Conservation (phyloP, 495 filamentous ascomycete genomes). For the Daldinia vernicosa region DNA sequence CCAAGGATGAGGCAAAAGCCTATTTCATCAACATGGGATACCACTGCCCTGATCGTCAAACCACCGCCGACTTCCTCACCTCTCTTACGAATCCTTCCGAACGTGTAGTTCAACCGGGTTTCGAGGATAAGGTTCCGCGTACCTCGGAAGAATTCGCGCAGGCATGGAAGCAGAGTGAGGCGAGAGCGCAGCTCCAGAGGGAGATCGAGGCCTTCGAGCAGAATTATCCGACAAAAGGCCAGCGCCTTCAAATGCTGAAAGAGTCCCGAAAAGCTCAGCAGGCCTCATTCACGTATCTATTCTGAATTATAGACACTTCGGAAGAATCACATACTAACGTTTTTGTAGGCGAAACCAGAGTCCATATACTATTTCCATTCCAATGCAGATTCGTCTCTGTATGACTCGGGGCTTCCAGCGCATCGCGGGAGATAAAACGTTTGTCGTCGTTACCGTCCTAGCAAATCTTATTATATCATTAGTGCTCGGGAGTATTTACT, state of each 20-base stretch:
- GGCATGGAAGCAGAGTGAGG: constrained; percentile 48
- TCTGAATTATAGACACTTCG: neutral
- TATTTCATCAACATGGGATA: constrained; percentile 71
- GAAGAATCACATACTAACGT: neutral
- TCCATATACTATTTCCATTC: constrained; percentile 65
- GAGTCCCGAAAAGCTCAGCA: constrained; percentile 48
- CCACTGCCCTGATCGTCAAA: constrained; percentile 70
- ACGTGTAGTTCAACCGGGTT: constrained; percentile 69
- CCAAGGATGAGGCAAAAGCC: constrained; percentile 58
- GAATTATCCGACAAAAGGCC: constrained; percentile 60
- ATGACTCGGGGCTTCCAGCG: constrained; percentile 60
- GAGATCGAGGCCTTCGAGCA: constrained; percentile 70
- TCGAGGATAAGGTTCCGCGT: constrained; percentile 69
- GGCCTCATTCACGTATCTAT: constrained; percentile 36
- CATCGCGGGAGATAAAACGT: constrained; percentile 66
- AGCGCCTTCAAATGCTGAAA: constrained; percentile 43
- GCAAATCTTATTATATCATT: constrained; percentile 71
- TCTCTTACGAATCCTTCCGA: constrained; percentile 80
- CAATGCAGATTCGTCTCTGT: constrained; percentile 59
- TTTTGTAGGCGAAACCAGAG: constrained; percentile 52
- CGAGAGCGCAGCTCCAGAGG: constrained; percentile 64
- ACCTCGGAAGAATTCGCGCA: constrained; percentile 68
- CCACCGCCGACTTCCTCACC: constrained; percentile 80
- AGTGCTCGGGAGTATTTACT: constrained; percentile 63
- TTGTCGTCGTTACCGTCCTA: constrained; percentile 69